A percentile compares a stretch with the other conserved stretches of the same genome.
These are phyloP conservation scores for Fomitiporia mediterranea DNA, from an alignment of 1,284 basidiomycete genomes.

Conservation along the genomic window DNA sequence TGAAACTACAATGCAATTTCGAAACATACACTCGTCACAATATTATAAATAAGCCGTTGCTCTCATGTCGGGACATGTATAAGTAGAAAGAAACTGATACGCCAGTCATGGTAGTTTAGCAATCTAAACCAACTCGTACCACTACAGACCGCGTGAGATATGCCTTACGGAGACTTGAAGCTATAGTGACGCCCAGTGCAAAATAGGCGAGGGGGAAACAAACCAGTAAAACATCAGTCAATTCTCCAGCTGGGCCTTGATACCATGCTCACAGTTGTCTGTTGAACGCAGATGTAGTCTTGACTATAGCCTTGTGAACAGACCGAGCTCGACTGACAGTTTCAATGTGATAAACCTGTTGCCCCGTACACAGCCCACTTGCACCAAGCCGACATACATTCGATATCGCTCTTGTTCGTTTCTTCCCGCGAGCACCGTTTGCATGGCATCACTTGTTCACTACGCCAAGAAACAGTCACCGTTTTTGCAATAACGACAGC, in stretches of 20 bases:
- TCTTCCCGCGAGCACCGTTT: not conserved
- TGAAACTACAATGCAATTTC: no score
- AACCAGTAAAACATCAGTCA: conserved; percentile 1
- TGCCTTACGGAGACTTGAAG: not conserved
- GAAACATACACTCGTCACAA: no score
- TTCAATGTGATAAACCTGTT: not conserved
- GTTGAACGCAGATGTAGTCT: not conserved
- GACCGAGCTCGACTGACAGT: conserved; percentile 12
- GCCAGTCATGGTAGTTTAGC: no score
- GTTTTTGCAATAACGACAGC: conserved; percentile 3
- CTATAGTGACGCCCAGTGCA: conserved; percentile 7
- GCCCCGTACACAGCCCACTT: conserved; percentile 3
- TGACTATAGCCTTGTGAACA: conserved; percentile 7
- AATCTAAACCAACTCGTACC: no score
- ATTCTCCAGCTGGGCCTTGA: not conserved
- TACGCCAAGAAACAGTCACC: not conserved
- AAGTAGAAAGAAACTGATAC: no score
- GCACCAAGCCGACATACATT: not conserved
- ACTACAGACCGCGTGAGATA: not conserved
- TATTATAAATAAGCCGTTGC: no score
- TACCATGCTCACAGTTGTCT: conserved; percentile 11
- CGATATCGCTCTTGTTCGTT: not conserved
- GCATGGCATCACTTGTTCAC: not conserved
- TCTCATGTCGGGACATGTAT: no score
- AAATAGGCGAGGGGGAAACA: no score